phyloP scores from a whole-genome alignment of 2,329 filamentous ascomycete genomes.

The Phyllosticta ampelicida region DNA sequence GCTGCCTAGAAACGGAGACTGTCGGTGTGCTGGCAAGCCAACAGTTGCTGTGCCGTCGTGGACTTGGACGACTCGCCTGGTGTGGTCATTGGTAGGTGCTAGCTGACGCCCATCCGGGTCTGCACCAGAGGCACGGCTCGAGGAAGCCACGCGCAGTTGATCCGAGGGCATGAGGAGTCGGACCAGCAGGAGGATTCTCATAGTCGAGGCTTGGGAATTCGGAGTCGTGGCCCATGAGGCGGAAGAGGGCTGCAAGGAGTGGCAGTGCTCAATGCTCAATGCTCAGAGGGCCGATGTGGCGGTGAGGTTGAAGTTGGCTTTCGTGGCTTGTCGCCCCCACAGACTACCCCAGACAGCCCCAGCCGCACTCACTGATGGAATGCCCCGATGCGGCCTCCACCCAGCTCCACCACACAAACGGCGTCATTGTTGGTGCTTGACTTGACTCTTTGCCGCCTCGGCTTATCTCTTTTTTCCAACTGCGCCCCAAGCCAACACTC shows the following conservation, averaged over 20 bases:
- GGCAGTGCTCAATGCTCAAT: neutral
- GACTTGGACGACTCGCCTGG: neutral
- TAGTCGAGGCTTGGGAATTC: neutral
- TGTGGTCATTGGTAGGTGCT: neutral
- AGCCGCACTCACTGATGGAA: neutral
- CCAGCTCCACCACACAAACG: neutral
- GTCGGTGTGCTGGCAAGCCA: neutral
- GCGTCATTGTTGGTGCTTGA: neutral
- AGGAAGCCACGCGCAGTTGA: neutral
- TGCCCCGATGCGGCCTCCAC: neutral
- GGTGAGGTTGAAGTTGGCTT: neutral
- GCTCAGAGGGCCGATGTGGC: neutral
- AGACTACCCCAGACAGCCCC: neutral
- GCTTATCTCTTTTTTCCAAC: neutral
- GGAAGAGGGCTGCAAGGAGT: neutral
- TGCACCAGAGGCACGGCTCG: neutral
- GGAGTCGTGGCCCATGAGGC: neutral
- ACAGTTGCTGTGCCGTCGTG: neutral
- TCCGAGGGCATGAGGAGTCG: neutral
- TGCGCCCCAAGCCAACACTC: neutral
- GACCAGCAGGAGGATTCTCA: neutral
- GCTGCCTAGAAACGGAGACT: neutral
- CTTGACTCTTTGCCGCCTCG: no score
- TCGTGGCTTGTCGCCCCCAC: neutral
- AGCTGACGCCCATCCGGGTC: neutral